These are phyloP conservation scores for Diaporthe sp. DNA, from an alignment of 2,329 filamentous ascomycete species.

Conservation along the genomic window DNA sequence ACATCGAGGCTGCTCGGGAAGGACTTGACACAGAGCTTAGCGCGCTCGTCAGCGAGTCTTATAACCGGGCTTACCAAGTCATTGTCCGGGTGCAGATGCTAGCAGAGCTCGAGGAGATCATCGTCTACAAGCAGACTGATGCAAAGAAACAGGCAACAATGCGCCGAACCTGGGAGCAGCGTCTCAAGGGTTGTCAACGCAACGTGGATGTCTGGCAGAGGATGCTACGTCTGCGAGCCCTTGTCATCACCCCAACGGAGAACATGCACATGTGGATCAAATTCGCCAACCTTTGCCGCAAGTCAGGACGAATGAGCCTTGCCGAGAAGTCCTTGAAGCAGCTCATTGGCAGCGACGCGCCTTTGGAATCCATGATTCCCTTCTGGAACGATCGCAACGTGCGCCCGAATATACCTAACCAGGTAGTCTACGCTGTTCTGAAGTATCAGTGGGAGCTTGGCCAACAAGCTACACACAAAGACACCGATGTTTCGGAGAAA, in stretches of 20 bases:
- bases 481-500: conserved; percentile 64
- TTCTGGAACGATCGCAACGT: conserved; percentile 65
- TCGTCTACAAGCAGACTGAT: conserved; percentile 96
- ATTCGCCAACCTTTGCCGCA: conserved; percentile 97
- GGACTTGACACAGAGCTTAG: conserved; percentile 96
- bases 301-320: conserved; percentile 92
- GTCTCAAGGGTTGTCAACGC: conserved; percentile 93
- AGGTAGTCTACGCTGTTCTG: conserved; percentile 95
- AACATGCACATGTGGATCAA: conserved; percentile 99
- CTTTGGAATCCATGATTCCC: conserved; percentile 72
- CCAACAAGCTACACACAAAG: conserved; percentile 65
- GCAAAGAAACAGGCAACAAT: conserved; percentile 90
- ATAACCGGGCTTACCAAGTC: conserved; percentile 97
- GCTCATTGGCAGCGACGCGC: conserved; percentile 80
- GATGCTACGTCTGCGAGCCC: conserved; percentile 93
- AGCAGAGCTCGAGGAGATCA: conserved; percentile 97
- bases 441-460: conserved; percentile 97
- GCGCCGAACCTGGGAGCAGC: conserved; percentile 94
- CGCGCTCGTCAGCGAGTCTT: conserved; percentile 96
- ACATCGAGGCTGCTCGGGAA: conserved; percentile 92
- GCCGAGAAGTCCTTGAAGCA: conserved; percentile 96
- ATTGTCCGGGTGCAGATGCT: conserved; percentile 99
- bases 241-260: conserved; percentile 92
- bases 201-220: conserved; percentile 99
- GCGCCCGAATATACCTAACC: conserved; percentile 71